phyloP scores from a whole-genome alignment of 2,329 filamentous ascomycete genomes.

The Pseudogymnoascus sp. region DNA sequence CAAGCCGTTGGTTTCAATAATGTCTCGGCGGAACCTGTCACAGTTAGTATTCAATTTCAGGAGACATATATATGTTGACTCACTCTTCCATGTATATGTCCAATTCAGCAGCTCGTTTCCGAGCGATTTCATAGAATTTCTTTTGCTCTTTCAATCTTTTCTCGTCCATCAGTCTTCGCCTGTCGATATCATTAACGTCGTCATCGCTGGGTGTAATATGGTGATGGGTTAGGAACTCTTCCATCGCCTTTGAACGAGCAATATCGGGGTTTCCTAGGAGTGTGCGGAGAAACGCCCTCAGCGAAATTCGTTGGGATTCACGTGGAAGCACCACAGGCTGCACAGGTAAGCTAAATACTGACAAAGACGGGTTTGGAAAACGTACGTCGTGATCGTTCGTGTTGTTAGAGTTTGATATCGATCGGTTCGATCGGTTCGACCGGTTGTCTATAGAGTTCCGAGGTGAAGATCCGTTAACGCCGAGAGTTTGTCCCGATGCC shows the following conservation, averaged over 20 bases:
- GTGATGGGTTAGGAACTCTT: conserved; percentile 72
- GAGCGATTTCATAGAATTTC: conserved; percentile 90
- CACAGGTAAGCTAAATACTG: neutral
- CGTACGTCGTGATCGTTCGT: conserved; percentile 6
- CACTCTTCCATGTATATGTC: conserved; percentile 97
- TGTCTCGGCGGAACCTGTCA: conserved; percentile 57
- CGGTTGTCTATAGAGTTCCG: conserved; percentile 15
- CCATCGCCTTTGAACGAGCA: conserved; percentile 74
- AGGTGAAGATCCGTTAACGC: conserved; percentile 1
- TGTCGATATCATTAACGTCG: conserved; percentile 73
- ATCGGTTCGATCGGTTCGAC: conserved; percentile 39
- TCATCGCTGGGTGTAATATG: conserved; percentile 72
- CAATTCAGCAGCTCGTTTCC: conserved; percentile 81
- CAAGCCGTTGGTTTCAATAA: conserved; percentile 70
- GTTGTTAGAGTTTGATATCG: conserved; percentile 19
- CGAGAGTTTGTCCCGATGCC: conserved; percentile 16
- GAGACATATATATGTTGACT: conserved; percentile 30
- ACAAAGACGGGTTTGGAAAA: neutral
- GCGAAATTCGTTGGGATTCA: conserved; percentile 84
- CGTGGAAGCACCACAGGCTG: conserved; percentile 55
- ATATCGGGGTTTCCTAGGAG: conserved; percentile 79
- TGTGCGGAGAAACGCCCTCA: conserved; percentile 83
- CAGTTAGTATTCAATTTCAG: conserved; percentile 16
- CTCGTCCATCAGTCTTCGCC: conserved; percentile 76
- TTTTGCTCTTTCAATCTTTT: conserved; percentile 87